Base-by-base conservation (phyloP, 345 rosid species). In the Aquilaria yunnanensis region DNA sequence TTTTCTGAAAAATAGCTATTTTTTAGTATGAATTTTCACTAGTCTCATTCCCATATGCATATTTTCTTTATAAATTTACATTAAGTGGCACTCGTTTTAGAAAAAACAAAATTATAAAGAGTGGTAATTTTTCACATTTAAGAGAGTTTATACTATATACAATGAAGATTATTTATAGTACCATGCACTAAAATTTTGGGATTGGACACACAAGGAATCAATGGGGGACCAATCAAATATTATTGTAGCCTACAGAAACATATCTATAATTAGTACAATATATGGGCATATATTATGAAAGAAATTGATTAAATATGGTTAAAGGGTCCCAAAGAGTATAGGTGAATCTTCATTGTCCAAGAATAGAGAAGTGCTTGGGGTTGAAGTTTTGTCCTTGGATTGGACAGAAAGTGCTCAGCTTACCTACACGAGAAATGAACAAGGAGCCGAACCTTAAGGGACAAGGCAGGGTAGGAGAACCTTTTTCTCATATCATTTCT, bases 381-480 rank as follows among this genome's bases (percentile, higher is more conserved):
- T 65, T 55, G 61, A 80, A 83, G 83, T 62, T 64, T 74, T 54
- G 61, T 16, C 11, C 31, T 57, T 69, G 77, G 78, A 61, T 70
- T 78, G 77, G 78, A 78, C 60, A 73, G 53, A 10, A 80, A 80
- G 72, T 63, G 77, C 72, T 69, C 75, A 34, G 41, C 5, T 34
- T 34, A 75, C 77, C 87, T 70, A 60, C 74, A 69, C 48, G 14
- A 64, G 32, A 62, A 61, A 66, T 54, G 59, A 57, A 56, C 37
- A 11, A 46, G 48, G 53, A 34, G 41, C 41, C 41, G 62, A 78
- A 67, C 62, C 85, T 77, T 83, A 48, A 72, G 46, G 64, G 67
- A 70, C 75, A 83, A 80, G 83, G 61, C 59, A 68, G 46, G 57
- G 71, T 64, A 68, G 75, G 77, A 78, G 76, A 70, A 62, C 49